phyloP scores from a whole-genome alignment of 2,329 filamentous ascomycete genomes.

The Verticillium tricorpus region DNA sequence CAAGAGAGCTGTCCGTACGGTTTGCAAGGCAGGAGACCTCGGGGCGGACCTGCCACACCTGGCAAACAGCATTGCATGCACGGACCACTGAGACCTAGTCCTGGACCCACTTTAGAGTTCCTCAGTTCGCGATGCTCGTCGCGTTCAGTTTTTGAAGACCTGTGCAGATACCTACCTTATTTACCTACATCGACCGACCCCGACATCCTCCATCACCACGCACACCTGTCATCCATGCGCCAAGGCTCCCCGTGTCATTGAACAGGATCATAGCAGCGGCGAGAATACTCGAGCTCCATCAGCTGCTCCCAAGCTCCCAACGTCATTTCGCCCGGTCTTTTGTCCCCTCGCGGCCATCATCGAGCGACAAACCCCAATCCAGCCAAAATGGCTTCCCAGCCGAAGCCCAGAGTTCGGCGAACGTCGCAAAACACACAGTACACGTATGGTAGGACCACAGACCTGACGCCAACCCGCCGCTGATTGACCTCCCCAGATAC shows the following conservation, averaged over 20 bases:
- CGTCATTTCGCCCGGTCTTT: not conserved
- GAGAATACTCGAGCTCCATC: too few relatives aligned
- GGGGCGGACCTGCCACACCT: too few relatives aligned
- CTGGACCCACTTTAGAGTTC: not conserved
- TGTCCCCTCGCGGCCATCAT: not conserved
- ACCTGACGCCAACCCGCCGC: not conserved
- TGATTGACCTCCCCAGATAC: conserved; percentile 41
- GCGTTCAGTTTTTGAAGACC: conserved; percentile 10
- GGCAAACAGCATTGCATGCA: not conserved
- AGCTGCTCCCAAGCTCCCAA: not conserved
- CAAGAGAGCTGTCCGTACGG: too few relatives aligned
- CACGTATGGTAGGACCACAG: conserved; percentile 29
- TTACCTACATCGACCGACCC: not conserved
- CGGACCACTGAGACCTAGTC: not conserved
- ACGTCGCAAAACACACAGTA: conserved; percentile 45
- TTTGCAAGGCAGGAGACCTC: too few relatives aligned
- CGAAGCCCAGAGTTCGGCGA: conserved; percentile 36
- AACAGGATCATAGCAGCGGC: too few relatives aligned
- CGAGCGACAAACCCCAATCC: not conserved
- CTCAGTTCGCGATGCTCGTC: conserved; percentile 10
- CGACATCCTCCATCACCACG: not conserved
- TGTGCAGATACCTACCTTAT: not conserved
- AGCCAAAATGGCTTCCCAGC: conserved; percentile 16
- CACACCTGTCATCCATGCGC: not conserved
- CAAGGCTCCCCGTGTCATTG: too few relatives aligned